Evolutionary conservation across 768 basidiomycete species (phyloP).

Genomic region (Paxillus involutus): DNA sequence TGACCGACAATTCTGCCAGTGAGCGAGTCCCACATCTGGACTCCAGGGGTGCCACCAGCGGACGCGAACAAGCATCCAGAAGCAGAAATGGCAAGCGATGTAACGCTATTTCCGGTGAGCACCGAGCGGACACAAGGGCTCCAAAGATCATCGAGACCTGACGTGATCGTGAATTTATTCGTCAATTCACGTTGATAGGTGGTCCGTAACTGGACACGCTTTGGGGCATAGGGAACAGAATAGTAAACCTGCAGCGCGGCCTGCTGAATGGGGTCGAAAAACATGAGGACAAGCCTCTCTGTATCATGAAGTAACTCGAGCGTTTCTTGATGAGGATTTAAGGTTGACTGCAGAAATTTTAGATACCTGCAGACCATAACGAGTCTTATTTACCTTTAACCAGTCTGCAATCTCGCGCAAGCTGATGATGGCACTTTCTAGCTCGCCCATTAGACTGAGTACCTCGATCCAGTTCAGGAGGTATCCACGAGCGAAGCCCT

Average conservation of each 20-base stretch:
- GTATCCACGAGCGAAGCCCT: constrained; percentile 5
- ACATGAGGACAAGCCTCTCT: constrained; percentile 18
- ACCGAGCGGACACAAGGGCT: constrained; percentile 13
- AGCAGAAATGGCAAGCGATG: constrained; percentile 17
- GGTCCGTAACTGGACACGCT: constrained; percentile 6
- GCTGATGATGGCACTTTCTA: constrained; percentile 13
- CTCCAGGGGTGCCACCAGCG: constrained; percentile 35
- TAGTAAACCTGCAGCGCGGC: constrained; percentile 17
- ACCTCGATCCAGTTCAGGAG: constrained; percentile 20
- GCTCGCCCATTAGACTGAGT: constrained; percentile 15
- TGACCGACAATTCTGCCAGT: constrained; percentile 16
- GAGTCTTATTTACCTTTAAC: constrained; percentile 9
- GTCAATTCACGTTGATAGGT: constrained; percentile 8
- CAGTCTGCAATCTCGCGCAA: constrained; percentile 11
- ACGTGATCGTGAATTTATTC: constrained; percentile 9
- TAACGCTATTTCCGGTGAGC: constrained; percentile 2
- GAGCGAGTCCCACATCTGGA: constrained; percentile 20
- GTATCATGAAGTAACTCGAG: constrained; percentile 13
- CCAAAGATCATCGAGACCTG: constrained; percentile 14
- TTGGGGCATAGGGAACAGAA: constrained; percentile 10
- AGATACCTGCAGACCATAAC: not conserved
- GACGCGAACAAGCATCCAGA: constrained; percentile 18
- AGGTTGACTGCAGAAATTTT: constrained; percentile 6
- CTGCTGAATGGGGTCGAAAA: constrained; percentile 18
- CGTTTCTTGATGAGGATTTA: constrained; percentile 6